Evolutionary conservation across 2,329 filamentous ascomycete genomes (phyloP).

Genomic region (Aureobasidium vineae): DNA sequence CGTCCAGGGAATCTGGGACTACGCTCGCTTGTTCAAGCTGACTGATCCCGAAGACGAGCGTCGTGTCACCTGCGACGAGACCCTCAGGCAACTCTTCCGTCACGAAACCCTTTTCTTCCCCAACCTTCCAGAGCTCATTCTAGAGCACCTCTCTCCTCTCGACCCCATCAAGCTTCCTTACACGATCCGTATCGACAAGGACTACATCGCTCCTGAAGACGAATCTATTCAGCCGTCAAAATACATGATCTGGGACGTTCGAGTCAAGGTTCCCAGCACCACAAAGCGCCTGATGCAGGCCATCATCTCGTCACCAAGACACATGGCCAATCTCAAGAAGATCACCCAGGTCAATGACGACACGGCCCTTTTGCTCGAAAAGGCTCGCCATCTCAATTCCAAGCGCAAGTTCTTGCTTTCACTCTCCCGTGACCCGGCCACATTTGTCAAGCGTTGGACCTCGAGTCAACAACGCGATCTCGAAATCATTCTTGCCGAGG

Average conservation of each 20-base stretch:
- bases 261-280: constrained; percentile 80
- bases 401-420: constrained; percentile 85
- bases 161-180: constrained; percentile 82
- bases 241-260: constrained; percentile 86
- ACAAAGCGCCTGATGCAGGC: constrained; percentile 64
- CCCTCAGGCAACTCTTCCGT: constrained; percentile 72
- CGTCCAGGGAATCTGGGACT: constrained; percentile 92
- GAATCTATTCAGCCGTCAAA: constrained; percentile 57
- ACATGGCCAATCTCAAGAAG: constrained; percentile 68
- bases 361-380: constrained; percentile 77
- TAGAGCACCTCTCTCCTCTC: constrained; percentile 70
- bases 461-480: constrained; percentile 88
- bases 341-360: constrained; percentile 80
- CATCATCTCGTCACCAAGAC: constrained; percentile 42
- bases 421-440: constrained; percentile 75
- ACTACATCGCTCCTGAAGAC: constrained; percentile 52
- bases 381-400: constrained; percentile 78
- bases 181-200: constrained; percentile 83
- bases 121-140: constrained; percentile 71
- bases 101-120: constrained; percentile 78
- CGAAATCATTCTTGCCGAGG: constrained; percentile 83
- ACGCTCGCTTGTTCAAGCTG: constrained; percentile 78
- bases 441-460: constrained; percentile 83
- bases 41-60: constrained; percentile 96
- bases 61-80: constrained; percentile 84